Conservation (phyloP, 768 basidiomycete species). For the Trametes elegans region DNA sequence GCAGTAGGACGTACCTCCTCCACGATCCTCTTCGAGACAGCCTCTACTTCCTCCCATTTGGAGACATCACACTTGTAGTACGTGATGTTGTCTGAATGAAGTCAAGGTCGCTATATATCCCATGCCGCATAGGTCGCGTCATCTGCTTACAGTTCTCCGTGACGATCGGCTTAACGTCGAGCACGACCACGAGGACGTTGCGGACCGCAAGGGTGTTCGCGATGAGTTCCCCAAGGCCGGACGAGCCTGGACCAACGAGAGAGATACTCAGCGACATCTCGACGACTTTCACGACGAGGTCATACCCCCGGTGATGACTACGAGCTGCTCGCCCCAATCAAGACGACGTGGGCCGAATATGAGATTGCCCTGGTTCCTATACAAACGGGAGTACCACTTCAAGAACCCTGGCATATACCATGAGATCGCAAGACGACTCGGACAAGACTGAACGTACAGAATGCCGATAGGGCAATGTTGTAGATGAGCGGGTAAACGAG, state of each 20-base stretch:
- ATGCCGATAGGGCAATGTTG: constrained; percentile 54
- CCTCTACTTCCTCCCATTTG: constrained; percentile 80
- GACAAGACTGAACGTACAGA: constrained; percentile 53
- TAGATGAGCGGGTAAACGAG: constrained; percentile 55
- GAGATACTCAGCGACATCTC: neutral
- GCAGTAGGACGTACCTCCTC: constrained; percentile 69
- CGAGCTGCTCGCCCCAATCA: constrained; percentile 88
- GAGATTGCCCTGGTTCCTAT: constrained; percentile 70
- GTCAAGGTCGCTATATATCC: neutral
- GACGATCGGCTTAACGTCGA: constrained; percentile 77
- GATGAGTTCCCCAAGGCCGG: constrained; percentile 85
- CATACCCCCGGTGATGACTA: constrained; percentile 88
- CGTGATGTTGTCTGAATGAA: constrained; percentile 61
- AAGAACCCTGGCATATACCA: constrained; percentile 50
- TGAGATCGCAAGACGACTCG: neutral
- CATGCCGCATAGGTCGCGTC: neutral
- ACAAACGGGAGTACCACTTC: constrained; percentile 68
- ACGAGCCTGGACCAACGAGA: constrained; percentile 60
- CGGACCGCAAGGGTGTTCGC: constrained; percentile 85
- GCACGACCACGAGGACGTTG: constrained; percentile 79
- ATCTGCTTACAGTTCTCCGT: constrained; percentile 66
- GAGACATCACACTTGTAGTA: constrained; percentile 94
- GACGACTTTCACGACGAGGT: neutral
- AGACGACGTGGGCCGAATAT: constrained; percentile 58
- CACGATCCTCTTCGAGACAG: constrained; percentile 65